Percentiles rank a stretch among this genome's conserved stretches.
These are phyloP conservation scores for Parathielavia hyrcaniae DNA, from an alignment of 495 filamentous ascomycete species.

Conservation along the genomic window DNA sequence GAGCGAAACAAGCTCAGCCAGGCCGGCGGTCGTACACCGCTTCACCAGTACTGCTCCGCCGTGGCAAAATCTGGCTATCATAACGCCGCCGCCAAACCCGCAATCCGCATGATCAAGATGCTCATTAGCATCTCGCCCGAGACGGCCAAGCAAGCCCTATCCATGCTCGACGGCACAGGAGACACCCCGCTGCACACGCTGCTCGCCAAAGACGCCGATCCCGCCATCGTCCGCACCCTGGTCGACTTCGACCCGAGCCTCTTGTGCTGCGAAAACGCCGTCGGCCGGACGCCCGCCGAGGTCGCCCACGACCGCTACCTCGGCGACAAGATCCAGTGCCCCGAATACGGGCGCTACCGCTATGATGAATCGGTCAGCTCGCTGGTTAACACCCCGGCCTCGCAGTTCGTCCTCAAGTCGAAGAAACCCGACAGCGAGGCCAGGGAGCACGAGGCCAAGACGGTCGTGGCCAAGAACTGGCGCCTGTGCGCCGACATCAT, in stretches of 20 bases:
- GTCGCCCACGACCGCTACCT: conserved; percentile 53
- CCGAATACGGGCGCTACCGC: not conserved
- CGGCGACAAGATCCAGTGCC: conserved; percentile 11
- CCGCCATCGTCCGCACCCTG: conserved; percentile 41
- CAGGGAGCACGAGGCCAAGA: conserved; percentile 13
- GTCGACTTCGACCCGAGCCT: conserved; percentile 52
- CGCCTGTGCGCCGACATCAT: conserved; percentile 29
- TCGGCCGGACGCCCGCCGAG: conserved; percentile 62
- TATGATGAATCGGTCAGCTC: not conserved
- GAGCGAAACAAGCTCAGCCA: conserved; percentile 34
- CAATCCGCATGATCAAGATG: conserved; percentile 32
- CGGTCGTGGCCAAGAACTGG: conserved; percentile 28
- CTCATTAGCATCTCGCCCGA: conserved; percentile 49
- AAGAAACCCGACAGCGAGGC: not conserved
- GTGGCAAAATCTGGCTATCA: not conserved
- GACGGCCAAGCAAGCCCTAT: conserved; percentile 41
- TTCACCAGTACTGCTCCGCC: conserved; percentile 24
- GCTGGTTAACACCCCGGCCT: not conserved
- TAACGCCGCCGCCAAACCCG: conserved; percentile 10
- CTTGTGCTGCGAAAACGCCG: conserved; percentile 61
- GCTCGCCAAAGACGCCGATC: conserved; percentile 35
- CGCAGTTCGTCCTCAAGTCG: conserved; percentile 6
- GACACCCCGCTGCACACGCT: conserved; percentile 59
- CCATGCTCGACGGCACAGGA: conserved; percentile 59
- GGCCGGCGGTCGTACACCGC: conserved; percentile 34